phyloP scores from a whole-genome alignment of 345 rosid species.

The Citrus cavaleriei region DNA sequence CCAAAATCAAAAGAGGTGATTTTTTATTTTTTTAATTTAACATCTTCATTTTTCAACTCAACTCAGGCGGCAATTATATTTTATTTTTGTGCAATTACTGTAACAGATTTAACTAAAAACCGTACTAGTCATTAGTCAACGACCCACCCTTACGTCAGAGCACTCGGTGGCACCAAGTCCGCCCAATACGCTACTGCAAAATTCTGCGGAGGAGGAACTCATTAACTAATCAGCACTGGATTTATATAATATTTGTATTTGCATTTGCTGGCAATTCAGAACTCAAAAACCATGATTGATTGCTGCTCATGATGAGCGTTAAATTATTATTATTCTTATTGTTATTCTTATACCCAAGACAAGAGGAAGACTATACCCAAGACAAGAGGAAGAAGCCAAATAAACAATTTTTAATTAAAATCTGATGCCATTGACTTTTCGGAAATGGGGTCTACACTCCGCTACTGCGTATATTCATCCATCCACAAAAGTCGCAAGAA shows the following conservation, averaged over 20 bases:
- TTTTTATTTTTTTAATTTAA: neutral
- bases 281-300: neutral
- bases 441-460: neutral
- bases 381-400: neutral
- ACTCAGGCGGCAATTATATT: neutral
- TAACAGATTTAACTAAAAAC: neutral
- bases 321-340: too few relatives aligned
- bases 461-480: too few relatives aligned
- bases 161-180: neutral
- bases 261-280: neutral
- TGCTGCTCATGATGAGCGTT: neutral
- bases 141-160: neutral
- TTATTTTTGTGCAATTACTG: too few relatives aligned
- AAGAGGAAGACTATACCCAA: too few relatives aligned
- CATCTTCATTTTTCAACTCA: neutral
- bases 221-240: too few relatives aligned
- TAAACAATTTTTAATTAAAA: too few relatives aligned
- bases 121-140: neutral
- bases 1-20: neutral
- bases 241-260: too few relatives aligned
- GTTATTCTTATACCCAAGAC: too few relatives aligned
- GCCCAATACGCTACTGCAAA: neutral
- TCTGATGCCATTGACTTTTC: too few relatives aligned
- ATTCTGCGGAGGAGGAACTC: neutral
- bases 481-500: neutral